Conservation (phyloP, 129 eudicot species). For the Flaveria brownii region DNA sequence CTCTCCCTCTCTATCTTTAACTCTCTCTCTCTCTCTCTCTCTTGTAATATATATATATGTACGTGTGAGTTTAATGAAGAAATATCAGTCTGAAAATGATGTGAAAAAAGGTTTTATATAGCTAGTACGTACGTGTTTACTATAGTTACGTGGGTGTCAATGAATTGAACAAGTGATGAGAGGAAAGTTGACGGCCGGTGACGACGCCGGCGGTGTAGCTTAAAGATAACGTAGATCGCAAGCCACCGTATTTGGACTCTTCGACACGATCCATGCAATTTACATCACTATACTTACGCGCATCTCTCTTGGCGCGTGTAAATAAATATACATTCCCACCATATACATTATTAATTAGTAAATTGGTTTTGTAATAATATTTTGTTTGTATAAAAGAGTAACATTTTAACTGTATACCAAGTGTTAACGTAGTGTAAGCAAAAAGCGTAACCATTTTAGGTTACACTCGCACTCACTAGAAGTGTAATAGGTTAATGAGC, state of each 20-base stretch:
- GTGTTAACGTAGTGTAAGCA: too few relatives aligned
- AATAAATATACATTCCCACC: not conserved
- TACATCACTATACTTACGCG: constrained; percentile 20
- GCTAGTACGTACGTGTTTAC: not conserved
- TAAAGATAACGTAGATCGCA: constrained; percentile 61
- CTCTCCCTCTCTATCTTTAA: not conserved
- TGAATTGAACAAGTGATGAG: constrained; percentile 31
- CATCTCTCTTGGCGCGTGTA: constrained; percentile 22
- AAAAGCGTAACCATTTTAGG: too few relatives aligned
- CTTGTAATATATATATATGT: too few relatives aligned
- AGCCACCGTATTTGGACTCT: constrained; percentile 35
- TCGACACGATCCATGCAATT: constrained; percentile 44
- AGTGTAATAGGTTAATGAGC: too few relatives aligned
- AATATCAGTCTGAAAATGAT: constrained; percentile 21
- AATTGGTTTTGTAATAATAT: too few relatives aligned
- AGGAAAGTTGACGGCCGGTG: constrained; percentile 88
- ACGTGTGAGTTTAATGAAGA: not conserved
- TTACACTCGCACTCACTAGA: too few relatives aligned
- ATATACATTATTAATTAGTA: too few relatives aligned
- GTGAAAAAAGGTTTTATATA: constrained; percentile 26
- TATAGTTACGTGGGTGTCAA: constrained; percentile 31
- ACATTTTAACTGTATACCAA: not conserved
- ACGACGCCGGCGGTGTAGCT: constrained; percentile 83
- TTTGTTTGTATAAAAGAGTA: not conserved
- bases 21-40: not conserved